Conservation (phyloP, 495 filamentous ascomycete species). For the Physcia stellaris region DNA sequence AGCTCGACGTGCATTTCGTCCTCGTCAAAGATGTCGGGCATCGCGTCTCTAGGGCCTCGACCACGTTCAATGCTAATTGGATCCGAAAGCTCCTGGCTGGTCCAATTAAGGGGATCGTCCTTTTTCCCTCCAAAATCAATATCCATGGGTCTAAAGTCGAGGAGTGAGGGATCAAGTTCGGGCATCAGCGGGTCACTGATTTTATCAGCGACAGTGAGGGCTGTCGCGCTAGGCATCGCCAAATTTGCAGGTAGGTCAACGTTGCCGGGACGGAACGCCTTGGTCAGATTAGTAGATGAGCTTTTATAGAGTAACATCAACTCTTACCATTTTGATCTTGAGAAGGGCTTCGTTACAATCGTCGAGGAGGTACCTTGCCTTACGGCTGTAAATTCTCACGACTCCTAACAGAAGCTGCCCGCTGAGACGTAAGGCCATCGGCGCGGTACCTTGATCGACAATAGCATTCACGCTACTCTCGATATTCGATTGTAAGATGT, state of each 20-base stretch:
- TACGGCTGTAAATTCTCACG: constrained; percentile 91
- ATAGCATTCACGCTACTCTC: constrained; percentile 88
- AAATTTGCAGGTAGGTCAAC: constrained; percentile 35
- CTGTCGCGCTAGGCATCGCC: constrained; percentile 28
- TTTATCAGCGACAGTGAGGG: constrained; percentile 22
- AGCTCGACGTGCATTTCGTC: constrained; percentile 36
- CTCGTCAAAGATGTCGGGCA: constrained; percentile 34
- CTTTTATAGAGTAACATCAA: neutral
- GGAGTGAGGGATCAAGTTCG: constrained; percentile 57
- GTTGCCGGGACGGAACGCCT: constrained; percentile 42
- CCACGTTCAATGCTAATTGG: constrained; percentile 33
- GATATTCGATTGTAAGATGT: constrained; percentile 84
- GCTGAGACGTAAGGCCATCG: constrained; percentile 86
- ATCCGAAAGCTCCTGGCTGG: constrained; percentile 57
- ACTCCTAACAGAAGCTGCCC: constrained; percentile 91
- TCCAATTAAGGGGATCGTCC: constrained; percentile 45
- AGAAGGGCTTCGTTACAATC: constrained; percentile 94
- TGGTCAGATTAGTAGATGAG: neutral
- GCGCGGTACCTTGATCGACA: constrained; percentile 83
- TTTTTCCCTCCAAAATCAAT: constrained; percentile 45
- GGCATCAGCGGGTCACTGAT: constrained; percentile 24
- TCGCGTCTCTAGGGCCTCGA: constrained; percentile 35
- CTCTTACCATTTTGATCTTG: constrained; percentile 91
- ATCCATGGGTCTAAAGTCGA: constrained; percentile 51
- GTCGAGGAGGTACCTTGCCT: constrained; percentile 88